Conservation (phyloP, 345 rosid species). For the Eutrema japonicum region DNA sequence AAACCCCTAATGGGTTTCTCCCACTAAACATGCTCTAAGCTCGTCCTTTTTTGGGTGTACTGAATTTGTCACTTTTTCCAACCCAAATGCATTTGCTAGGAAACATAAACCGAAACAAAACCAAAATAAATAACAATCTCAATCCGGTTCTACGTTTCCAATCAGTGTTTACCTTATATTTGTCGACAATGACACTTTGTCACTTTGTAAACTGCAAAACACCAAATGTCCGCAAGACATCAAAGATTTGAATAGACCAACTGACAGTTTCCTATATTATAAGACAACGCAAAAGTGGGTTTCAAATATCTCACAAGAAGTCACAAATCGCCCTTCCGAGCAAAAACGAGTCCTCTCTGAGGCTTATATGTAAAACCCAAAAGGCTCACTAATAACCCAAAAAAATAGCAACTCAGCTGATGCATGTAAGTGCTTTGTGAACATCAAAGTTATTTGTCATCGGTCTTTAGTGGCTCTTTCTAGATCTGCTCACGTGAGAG, state of each 20-base stretch:
- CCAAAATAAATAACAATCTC: neutral
- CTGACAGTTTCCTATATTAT: constrained; percentile 4
- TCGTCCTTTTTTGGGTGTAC: too few species aligned
- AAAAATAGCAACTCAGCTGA: constrained; percentile 35
- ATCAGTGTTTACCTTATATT: too few species aligned
- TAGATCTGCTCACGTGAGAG: constrained; percentile 43
- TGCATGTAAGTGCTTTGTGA: constrained; percentile 11
- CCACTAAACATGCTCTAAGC: too few species aligned
- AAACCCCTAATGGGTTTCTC: too few species aligned
- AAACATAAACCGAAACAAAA: constrained; percentile 19
- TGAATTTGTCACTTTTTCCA: neutral
- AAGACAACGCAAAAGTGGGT: constrained; percentile 1
- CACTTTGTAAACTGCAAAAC: neutral
- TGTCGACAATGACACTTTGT: neutral
- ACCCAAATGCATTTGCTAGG: neutral
- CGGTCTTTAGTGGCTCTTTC: constrained; percentile 55
- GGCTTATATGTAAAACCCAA: constrained; percentile 22
- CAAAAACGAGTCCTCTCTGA: constrained; percentile 10
- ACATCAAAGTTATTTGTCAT: constrained; percentile 4
- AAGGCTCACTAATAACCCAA: constrained; percentile 23
- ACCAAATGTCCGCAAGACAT: neutral
- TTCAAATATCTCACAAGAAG: constrained; percentile 27
- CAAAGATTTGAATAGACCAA: neutral
- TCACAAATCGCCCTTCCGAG: constrained; percentile 4
- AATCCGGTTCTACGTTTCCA: neutral